These are phyloP conservation scores for Solanum megistacrolobum DNA, from an alignment of 257 asterid species.

Conservation along the genomic window DNA sequence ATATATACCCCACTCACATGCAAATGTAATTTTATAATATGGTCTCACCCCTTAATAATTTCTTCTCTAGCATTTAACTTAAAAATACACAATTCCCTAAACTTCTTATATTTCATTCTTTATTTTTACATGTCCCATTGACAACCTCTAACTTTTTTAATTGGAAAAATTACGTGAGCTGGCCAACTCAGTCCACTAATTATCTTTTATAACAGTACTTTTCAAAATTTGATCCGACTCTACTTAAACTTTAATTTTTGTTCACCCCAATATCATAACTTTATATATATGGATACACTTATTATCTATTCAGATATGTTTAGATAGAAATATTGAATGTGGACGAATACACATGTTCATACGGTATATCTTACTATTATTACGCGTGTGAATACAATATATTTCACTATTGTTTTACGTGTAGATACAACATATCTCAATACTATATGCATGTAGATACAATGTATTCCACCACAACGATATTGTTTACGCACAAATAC, in stretches of 20 bases:
- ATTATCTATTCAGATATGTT: no score
- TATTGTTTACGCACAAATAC: not conserved
- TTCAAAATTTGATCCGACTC: not conserved
- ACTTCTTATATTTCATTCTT: not conserved
- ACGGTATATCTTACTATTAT: no score
- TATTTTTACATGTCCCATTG: not conserved
- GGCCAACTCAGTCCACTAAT: not conserved
- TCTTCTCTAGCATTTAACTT: not conserved
- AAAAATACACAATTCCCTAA: not conserved
- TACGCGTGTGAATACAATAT: not conserved
- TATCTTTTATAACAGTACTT: not conserved
- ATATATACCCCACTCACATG: not conserved
- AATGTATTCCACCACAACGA: not conserved
- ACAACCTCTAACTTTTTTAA: not conserved
- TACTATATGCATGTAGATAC: not conserved
- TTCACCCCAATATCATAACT: not conserved
- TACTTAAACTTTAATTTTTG: not conserved
- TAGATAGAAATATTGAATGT: not conserved
- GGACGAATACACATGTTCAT: not conserved
- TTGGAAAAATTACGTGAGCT: not conserved
- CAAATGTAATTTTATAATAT: not conserved
- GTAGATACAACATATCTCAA: not conserved
- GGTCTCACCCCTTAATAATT: not conserved
- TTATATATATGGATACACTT: not conserved
- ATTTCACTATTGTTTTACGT: no score